Conservation (phyloP, 2,329 filamentous ascomycete genomes). For the Diaporthe eres region DNA sequence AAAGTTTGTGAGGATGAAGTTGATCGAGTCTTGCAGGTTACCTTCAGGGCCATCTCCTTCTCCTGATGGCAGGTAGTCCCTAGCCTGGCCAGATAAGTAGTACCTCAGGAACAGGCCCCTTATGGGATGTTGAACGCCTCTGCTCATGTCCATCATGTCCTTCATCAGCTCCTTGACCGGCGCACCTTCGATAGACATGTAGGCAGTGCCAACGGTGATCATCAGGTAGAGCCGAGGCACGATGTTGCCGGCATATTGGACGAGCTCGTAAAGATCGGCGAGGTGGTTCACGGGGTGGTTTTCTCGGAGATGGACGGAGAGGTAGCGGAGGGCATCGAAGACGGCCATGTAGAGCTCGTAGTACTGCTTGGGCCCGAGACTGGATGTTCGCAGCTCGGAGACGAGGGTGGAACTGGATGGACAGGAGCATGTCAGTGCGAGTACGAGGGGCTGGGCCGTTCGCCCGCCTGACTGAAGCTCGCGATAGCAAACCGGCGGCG, state of each 20-base stretch:
- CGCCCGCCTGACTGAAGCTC: conserved; percentile 2
- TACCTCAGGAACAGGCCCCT: conserved; percentile 96
- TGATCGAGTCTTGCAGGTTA: conserved; percentile 97
- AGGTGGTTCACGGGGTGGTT: conserved; percentile 98
- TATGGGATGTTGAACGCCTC: conserved; percentile 96
- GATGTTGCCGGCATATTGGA: conserved; percentile 98
- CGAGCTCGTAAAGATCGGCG: conserved; percentile 96
- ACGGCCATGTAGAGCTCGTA: conserved; percentile 99
- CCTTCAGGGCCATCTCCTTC: conserved; percentile 93
- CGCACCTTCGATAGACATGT: conserved; percentile 98
- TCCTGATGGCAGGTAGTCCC: conserved; percentile 87
- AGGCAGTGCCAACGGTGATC: conserved; percentile 99
- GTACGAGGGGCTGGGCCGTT: neutral
- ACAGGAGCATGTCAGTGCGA: neutral
- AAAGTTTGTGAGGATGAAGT: conserved; percentile 97
- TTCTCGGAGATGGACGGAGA: conserved; percentile 96
- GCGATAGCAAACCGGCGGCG: conserved; percentile 33
- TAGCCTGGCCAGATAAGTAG: conserved; percentile 94
- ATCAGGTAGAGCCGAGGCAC: conserved; percentile 96
- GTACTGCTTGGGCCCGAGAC: conserved; percentile 98
- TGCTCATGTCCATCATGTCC: conserved; percentile 99
- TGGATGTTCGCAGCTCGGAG: conserved; percentile 97
- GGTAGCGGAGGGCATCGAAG: conserved; percentile 96
- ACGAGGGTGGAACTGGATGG: conserved; percentile 88
- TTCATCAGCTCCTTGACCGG: conserved; percentile 99